These are phyloP conservation scores for Maudiozyma pseudohumilis DNA, from an alignment of 805 yeast species.

Conservation along the genomic window DNA sequence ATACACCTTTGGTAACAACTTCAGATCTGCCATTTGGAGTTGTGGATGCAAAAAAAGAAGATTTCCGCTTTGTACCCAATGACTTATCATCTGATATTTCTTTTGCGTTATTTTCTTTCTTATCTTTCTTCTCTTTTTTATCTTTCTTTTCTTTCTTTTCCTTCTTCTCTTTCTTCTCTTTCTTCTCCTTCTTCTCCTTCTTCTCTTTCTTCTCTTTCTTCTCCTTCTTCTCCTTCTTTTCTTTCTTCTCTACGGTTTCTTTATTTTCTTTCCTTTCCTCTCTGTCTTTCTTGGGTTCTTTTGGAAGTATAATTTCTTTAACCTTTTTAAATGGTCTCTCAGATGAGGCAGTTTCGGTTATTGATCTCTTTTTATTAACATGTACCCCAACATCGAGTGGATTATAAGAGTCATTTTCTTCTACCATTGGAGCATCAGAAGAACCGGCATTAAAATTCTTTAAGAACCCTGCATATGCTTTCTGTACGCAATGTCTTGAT, in stretches of 20 bases:
- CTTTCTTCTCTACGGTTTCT: neutral
- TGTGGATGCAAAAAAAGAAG: conserved; percentile 24
- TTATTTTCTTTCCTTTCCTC: neutral
- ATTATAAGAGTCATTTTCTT: conserved; percentile 3
- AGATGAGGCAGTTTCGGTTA: neutral
- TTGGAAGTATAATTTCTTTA: neutral
- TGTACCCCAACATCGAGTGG: neutral
- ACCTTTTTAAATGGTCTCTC: neutral
- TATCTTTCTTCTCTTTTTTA: conserved; percentile 4
- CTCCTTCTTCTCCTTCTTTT: conserved; percentile 1
- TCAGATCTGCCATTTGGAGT: conserved; percentile 1
- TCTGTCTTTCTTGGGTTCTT: neutral
- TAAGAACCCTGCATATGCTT: conserved; percentile 25
- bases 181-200: conserved; percentile 5
- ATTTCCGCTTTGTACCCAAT: conserved; percentile 23
- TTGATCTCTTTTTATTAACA: neutral
- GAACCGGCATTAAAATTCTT: neutral
- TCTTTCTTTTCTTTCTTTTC: conserved; percentile 4
- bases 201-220: conserved; percentile 1
- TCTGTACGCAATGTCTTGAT: conserved; percentile 31
- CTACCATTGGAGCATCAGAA: neutral
- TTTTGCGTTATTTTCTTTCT: neutral
- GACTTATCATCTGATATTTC: neutral
- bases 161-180: conserved; percentile 4
- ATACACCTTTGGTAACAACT: too few relatives aligned